A percentile compares a stretch with the other conserved stretches of the same genome.
phyloP scores from a whole-genome alignment of 2,329 filamentous ascomycete genomes.

The Colletotrichum chlorophyti region DNA sequence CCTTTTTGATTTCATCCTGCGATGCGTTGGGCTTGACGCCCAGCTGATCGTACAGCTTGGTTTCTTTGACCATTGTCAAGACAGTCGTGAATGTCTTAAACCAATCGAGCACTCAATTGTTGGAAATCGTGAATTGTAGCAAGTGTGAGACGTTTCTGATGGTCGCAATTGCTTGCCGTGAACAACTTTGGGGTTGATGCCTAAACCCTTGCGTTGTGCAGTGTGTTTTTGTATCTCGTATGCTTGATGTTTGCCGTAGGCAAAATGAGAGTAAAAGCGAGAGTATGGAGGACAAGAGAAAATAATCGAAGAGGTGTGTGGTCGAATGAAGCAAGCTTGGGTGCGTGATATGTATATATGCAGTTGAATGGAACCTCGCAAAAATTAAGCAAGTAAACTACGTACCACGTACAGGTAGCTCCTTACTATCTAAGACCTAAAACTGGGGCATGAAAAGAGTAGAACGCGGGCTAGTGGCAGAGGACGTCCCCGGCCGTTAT shows the following conservation, averaged over 20 bases:
- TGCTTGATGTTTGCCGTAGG: slow-evolving; percentile 31
- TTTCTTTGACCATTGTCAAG: slow-evolving; percentile 85
- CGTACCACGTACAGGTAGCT: slow-evolving; percentile 3
- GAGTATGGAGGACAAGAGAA: background rate
- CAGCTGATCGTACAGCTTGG: slow-evolving; percentile 91
- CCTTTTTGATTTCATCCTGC: slow-evolving; percentile 97
- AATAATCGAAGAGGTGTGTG: slow-evolving; percentile 10
- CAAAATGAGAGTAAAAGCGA: slow-evolving; percentile 7
- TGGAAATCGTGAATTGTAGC: background rate
- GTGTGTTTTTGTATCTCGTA: too few relatives aligned
- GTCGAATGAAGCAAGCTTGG: slow-evolving; percentile 1
- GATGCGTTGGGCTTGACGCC: slow-evolving; percentile 78
- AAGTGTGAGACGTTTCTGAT: background rate
- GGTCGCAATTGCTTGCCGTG: background rate
- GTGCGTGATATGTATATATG: slow-evolving; percentile 28
- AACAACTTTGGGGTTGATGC: background rate
- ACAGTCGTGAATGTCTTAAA: background rate
- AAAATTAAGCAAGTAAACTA: background rate
- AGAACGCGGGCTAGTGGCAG: slow-evolving; percentile 11
- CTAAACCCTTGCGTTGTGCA: slow-evolving; percentile 9
- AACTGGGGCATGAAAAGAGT: slow-evolving; percentile 1
- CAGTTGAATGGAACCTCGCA: background rate
- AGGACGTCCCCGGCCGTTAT: slow-evolving; percentile 11
- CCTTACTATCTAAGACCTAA: slow-evolving; percentile 12
- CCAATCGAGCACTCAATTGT: slow-evolving; percentile 8